Evolutionary conservation across 495 filamentous ascomycete species (phyloP).

Genomic region (Daldinia decipiens): DNA sequence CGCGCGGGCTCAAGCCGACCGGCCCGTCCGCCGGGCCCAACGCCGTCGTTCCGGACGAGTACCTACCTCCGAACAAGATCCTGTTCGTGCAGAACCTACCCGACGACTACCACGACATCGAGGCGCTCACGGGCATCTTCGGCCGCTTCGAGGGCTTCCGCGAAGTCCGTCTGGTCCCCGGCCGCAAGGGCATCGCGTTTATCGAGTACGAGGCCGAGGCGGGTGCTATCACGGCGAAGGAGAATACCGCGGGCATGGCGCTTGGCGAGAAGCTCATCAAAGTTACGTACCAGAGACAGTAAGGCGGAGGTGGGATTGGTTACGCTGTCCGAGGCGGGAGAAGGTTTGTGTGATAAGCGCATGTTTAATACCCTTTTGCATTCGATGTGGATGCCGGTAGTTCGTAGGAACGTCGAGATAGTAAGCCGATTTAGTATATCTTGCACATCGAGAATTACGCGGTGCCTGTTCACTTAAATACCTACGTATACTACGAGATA

Average conservation of each 20-base stretch:
- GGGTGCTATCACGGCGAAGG: conserved; percentile 93
- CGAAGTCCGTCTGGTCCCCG: conserved; percentile 89
- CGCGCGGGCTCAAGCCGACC: conserved; percentile 83
- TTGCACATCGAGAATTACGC: not conserved
- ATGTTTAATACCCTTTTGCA: conserved; percentile 26
- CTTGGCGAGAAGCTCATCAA: conserved; percentile 75
- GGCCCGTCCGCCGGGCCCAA: conserved; percentile 56
- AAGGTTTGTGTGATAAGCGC: conserved; percentile 31
- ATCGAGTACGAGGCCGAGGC: conserved; percentile 94
- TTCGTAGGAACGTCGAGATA: conserved; percentile 6
- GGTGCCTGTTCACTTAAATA: not conserved
- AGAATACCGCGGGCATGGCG: conserved; percentile 89
- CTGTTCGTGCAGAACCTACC: conserved; percentile 96
- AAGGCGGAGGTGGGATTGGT: conserved; percentile 20
- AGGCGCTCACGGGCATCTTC: conserved; percentile 82
- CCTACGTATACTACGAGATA: not conserved
- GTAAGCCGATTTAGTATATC: not conserved
- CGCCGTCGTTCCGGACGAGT: conserved; percentile 92
- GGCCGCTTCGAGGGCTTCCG: conserved; percentile 91
- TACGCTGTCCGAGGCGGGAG: not conserved
- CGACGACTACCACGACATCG: conserved; percentile 83
- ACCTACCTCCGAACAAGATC: conserved; percentile 95
- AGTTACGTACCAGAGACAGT: conserved; percentile 94
- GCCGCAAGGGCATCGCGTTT: conserved; percentile 90
- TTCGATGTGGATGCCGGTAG: conserved; percentile 1